Conservation (phyloP, 371 early-diverging fungal species). For the Smittium mucronatum region DNA sequence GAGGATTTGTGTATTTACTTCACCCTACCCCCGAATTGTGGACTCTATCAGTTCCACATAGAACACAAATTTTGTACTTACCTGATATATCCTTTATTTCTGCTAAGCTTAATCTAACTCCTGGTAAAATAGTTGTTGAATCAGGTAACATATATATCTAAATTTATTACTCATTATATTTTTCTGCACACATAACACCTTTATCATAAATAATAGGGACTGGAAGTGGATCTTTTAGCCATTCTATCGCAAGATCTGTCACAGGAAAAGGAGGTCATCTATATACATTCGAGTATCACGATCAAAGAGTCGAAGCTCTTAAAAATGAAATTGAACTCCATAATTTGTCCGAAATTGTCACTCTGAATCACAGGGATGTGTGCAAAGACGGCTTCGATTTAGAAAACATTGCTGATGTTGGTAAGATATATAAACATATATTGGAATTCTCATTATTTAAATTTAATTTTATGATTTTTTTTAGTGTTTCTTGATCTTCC, state of each 20-base stretch:
- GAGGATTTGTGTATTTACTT: constrained; percentile 75
- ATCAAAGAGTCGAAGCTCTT: constrained; percentile 57
- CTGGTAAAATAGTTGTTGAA: constrained; percentile 78
- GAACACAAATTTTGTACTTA: constrained; percentile 89
- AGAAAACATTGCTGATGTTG: constrained; percentile 52
- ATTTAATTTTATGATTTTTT: neutral
- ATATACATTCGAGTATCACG: constrained; percentile 89
- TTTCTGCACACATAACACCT: too few species aligned
- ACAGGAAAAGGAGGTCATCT: constrained; percentile 66
- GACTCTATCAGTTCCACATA: constrained; percentile 82
- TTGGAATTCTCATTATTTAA: neutral
- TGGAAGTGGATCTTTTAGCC: constrained; percentile 91
- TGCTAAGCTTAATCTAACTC: constrained; percentile 61
- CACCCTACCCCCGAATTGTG: constrained; percentile 92
- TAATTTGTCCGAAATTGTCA: constrained; percentile 48
- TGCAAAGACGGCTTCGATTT: constrained; percentile 81
- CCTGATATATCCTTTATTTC: constrained; percentile 86
- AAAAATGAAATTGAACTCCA: constrained; percentile 66
- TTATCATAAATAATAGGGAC: constrained; percentile 44
- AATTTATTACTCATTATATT: too few species aligned
- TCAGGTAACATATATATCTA: constrained; percentile 41
- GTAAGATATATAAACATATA: constrained; percentile 25
- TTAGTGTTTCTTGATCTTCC: constrained; percentile 89
- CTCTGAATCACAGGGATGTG: constrained; percentile 70
- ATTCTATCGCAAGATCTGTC: constrained; percentile 77